Evolutionary conservation across 192 early-diverging fungal genomes (phyloP).

Genomic region (Linnemannia hyalina): DNA sequence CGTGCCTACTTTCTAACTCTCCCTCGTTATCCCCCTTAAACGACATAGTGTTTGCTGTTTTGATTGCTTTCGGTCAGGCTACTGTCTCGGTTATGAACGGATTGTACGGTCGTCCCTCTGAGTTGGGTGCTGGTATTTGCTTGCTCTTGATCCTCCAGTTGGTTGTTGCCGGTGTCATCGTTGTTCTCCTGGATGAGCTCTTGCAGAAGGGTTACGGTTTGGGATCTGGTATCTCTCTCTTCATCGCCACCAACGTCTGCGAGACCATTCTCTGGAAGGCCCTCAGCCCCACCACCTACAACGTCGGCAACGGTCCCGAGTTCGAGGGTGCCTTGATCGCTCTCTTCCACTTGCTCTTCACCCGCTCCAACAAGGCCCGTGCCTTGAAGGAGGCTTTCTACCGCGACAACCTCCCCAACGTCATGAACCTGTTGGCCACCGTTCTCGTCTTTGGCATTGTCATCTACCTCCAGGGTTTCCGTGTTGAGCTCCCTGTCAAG

Average conservation of each 20-base stretch:
- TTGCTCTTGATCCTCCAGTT: slow-evolving; percentile 97
- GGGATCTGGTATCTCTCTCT: slow-evolving; percentile 98
- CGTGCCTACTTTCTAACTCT: slow-evolving; percentile 55
- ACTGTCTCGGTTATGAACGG: slow-evolving; percentile 98
- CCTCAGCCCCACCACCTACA: slow-evolving; percentile 96
- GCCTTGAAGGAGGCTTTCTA: slow-evolving; percentile 98
- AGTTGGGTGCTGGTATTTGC: slow-evolving; percentile 97
- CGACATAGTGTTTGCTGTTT: slow-evolving; percentile 90
- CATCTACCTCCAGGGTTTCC: slow-evolving; percentile 99
- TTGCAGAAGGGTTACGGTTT: slow-evolving; percentile 99
- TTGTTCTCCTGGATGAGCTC: slow-evolving; percentile 98
- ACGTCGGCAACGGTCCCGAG: slow-evolving; percentile 97
- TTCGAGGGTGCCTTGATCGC: slow-evolving; percentile 98
- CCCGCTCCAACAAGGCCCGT: slow-evolving; percentile 95
- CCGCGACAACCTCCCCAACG: slow-evolving; percentile 86
- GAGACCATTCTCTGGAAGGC: slow-evolving; percentile 99
- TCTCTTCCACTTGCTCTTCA: slow-evolving; percentile 95
- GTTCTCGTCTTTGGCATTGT: slow-evolving; percentile 88
- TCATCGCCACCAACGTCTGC: slow-evolving; percentile 99
- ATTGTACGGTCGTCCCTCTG: slow-evolving; percentile 96
- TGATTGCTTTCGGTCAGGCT: slow-evolving; percentile 98
- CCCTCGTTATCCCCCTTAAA: slow-evolving; percentile 63
- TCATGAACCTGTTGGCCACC: slow-evolving; percentile 94
- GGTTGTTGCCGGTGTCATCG: slow-evolving; percentile 96
- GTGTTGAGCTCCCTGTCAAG: slow-evolving; percentile 99